Evolutionary conservation across 2,329 filamentous ascomycete species (phyloP).

Genomic region (Nemania serpens): DNA sequence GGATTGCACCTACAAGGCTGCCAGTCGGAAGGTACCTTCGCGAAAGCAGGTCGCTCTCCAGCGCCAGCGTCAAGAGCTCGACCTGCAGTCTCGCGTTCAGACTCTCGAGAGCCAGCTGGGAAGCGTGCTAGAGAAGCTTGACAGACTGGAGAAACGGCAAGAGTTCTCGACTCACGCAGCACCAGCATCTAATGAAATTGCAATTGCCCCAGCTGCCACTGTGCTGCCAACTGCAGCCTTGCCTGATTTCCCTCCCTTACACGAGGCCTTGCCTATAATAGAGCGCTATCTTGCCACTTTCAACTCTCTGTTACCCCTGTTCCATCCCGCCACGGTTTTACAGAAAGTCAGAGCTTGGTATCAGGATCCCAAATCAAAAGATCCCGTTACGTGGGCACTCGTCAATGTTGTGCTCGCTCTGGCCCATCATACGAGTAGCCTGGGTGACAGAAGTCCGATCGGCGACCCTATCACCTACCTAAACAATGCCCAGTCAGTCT

Average conservation of each 20-base stretch:
- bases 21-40: conserved; percentile 22
- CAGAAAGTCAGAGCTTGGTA: conserved; percentile 43
- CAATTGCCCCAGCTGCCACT: neutral
- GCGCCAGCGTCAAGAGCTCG: conserved; percentile 2
- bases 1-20: conserved; percentile 29
- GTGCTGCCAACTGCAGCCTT: neutral
- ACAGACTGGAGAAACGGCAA: conserved; percentile 8
- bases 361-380: conserved; percentile 28
- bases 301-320: conserved; percentile 44
- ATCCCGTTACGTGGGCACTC: conserved; percentile 44
- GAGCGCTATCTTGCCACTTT: conserved; percentile 44
- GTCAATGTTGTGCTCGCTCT: conserved; percentile 46
- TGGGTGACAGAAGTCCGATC: conserved; percentile 24
- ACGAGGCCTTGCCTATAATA: conserved; percentile 41
- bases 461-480: conserved; percentile 36
- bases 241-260: conserved; percentile 35
- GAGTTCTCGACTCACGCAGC: neutral
- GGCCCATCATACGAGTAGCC: conserved; percentile 35
- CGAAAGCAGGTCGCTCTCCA: conserved; percentile 17
- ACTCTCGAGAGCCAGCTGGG: conserved; percentile 24
- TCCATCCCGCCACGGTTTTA: conserved; percentile 42
- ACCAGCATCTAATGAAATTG: neutral
- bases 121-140: conserved; percentile 22
- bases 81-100: conserved; percentile 25
- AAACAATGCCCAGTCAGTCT: conserved; percentile 42